Conservation (phyloP, 1,284 basidiomycete genomes). For the Ceraceosorus bombacis region DNA sequence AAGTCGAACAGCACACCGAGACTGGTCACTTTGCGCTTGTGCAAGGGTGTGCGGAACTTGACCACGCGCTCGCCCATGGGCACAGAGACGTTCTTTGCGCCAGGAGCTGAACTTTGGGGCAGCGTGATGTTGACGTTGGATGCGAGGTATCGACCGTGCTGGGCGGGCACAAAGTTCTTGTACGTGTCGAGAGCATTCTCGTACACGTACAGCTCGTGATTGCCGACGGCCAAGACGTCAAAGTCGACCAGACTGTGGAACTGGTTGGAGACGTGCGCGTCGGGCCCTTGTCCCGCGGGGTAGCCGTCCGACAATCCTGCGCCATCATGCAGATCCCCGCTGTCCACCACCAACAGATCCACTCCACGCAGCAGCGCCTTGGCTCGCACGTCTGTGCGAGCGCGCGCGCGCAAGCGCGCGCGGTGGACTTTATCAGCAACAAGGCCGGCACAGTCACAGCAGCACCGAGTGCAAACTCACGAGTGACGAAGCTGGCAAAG, state of each 20-base stretch:
- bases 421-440: neutral
- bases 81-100: slow-evolving; percentile 17
- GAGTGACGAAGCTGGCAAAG: slow-evolving; percentile 40
- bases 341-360: slow-evolving; percentile 46
- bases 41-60: slow-evolving; percentile 32
- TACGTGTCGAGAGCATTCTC: slow-evolving; percentile 69
- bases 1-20: slow-evolving; percentile 43
- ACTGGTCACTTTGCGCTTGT: slow-evolving; percentile 34
- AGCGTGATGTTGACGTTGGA: slow-evolving; percentile 34
- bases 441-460: neutral
- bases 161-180: slow-evolving; percentile 64
- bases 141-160: slow-evolving; percentile 33
- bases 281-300: slow-evolving; percentile 25
- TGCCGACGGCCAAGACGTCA: slow-evolving; percentile 67
- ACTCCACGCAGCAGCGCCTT: slow-evolving; percentile 31
- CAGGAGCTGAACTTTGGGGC: too few species aligned
- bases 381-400: slow-evolving; percentile 38
- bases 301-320: slow-evolving; percentile 44
- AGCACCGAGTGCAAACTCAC: too few species aligned
- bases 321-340: slow-evolving; percentile 43
- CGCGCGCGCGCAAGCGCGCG: slow-evolving; percentile 12
- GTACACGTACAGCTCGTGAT: slow-evolving; percentile 80
- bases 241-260: slow-evolving; percentile 65
- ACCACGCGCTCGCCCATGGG: slow-evolving; percentile 35
- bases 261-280: slow-evolving; percentile 41